Conservation (phyloP, 2,329 filamentous ascomycete species). For the Ceratocystis cubensis region DNA sequence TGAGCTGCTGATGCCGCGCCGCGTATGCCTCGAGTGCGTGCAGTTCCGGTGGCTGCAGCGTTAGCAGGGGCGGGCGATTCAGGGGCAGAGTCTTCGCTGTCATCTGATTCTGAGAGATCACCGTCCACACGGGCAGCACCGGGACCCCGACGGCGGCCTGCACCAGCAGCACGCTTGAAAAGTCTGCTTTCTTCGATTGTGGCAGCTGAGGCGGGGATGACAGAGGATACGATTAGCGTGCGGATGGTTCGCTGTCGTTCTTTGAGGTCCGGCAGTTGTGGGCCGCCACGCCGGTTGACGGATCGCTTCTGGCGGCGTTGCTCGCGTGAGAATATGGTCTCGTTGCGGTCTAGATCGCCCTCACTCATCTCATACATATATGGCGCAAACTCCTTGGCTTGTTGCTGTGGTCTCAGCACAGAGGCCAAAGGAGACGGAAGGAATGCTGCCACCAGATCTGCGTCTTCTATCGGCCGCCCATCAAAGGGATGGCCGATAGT, state of each 20-base stretch:
- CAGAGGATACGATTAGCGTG: conserved; percentile 81
- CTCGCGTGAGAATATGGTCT: conserved; percentile 85
- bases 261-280: conserved; percentile 87
- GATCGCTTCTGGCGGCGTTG: conserved; percentile 91
- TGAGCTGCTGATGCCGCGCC: conserved; percentile 78
- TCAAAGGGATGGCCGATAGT: conserved; percentile 91
- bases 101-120: conserved; percentile 74
- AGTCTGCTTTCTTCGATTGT: conserved; percentile 73
- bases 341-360: conserved; percentile 75
- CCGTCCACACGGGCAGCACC: conserved; percentile 43
- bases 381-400: conserved; percentile 86
- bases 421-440: conserved; percentile 69
- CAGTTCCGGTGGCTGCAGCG: conserved; percentile 54
- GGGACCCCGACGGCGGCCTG: conserved; percentile 35
- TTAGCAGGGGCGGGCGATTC: conserved; percentile 68
- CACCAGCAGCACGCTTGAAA: conserved; percentile 61
- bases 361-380: conserved; percentile 92
- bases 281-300: conserved; percentile 83
- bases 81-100: conserved; percentile 75
- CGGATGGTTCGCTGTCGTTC: conserved; percentile 87
- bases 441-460: conserved; percentile 75
- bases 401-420: conserved; percentile 80
- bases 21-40: conserved; percentile 76
- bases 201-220: conserved; percentile 73
- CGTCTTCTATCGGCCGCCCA: conserved; percentile 81